These are phyloP conservation scores for Lathyrus aphaca DNA, from an alignment of 306 rosid genomes.

Conservation along the genomic window DNA sequence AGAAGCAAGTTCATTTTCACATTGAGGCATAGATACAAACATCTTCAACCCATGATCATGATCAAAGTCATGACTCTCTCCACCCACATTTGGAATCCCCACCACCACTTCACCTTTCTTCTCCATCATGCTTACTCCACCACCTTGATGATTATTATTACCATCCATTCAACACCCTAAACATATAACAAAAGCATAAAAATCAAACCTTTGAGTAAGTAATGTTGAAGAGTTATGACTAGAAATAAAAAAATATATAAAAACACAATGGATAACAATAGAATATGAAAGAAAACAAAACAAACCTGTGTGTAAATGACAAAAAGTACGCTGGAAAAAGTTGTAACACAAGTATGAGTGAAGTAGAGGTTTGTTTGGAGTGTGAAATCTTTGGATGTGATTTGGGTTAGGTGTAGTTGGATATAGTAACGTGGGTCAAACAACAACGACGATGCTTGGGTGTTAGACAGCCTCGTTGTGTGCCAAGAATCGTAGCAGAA, in stretches of 20 bases:
- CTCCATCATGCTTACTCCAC: conserved; percentile 61
- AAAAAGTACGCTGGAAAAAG: too few relatives aligned
- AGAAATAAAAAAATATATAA: neutral
- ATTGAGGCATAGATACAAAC: conserved; percentile 37
- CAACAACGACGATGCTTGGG: too few relatives aligned
- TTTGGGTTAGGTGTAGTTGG: too few relatives aligned
- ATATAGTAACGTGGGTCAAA: too few relatives aligned
- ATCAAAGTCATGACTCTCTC: conserved; percentile 39
- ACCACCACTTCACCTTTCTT: conserved; percentile 62
- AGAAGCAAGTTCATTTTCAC: conserved; percentile 37
- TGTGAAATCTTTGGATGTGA: too few relatives aligned
- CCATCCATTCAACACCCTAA: conserved; percentile 51
- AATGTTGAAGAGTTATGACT: neutral
- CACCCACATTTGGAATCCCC: conserved; percentile 43
- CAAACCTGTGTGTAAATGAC: too few relatives aligned
- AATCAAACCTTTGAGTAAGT: conserved; percentile 3
- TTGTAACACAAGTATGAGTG: too few relatives aligned
- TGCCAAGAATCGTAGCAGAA: too few relatives aligned
- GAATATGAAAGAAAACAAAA: too few relatives aligned
- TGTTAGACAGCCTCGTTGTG: too few relatives aligned
- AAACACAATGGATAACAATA: neutral
- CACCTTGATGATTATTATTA: conserved; percentile 32
- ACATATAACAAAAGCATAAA: conserved; percentile 8
- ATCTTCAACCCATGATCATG: conserved; percentile 38
- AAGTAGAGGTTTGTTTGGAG: too few relatives aligned